Base-by-base conservation (phyloP, 2,329 filamentous ascomycete species). In the Colletotrichum costaricense region DNA sequence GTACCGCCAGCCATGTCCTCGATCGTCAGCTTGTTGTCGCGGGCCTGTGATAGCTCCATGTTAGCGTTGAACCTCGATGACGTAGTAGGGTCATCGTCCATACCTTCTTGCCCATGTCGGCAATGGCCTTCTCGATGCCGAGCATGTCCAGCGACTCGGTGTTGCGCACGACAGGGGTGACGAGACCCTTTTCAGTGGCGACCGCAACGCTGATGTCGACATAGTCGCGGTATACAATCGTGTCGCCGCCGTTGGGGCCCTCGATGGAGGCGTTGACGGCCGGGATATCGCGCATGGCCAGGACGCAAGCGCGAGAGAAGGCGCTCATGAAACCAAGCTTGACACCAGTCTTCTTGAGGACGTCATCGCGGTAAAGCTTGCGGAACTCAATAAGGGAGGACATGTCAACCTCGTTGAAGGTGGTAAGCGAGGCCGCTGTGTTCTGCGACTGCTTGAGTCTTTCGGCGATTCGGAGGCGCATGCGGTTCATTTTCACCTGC, bases 271-370 rank as follows among this genome's bases (percentile, higher is more conserved):
- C 97, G 80, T 99, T 99, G 79, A 98, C 94, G 2, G 93, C 93
- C 14, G 95, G 97, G n/a, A 98, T 88, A 76, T 98, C 95, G 80
- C 93, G 94, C 94, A 98, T 97, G 72, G 97, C 97, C 73, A 98
- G 88, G 57, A 97, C 92, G 78, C 91, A 94, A 60, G 97, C 97
- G 76, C 93, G 94, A 4, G 96, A 94, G 85, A 99, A 99, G 69
- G 96, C 96, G 82, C 95, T 97, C 96, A 99, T 98, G 88, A 98
- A 99, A n/a, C 97, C 97, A 67, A 99, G 93, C 88, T 98, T 99
- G 72, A 98, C 93, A 57, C 95, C 96, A 11, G 94, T 97, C 88
- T 96, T 97, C 90, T 98, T 98, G 71, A 98, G 88, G 26, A 98
- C 88, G 73, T 98, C 95, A 73, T 98, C 96, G 88, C 98, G 98